Base-by-base conservation (phyloP, 192 early-diverging fungal genomes). In the Coemansia sp. region DNA sequence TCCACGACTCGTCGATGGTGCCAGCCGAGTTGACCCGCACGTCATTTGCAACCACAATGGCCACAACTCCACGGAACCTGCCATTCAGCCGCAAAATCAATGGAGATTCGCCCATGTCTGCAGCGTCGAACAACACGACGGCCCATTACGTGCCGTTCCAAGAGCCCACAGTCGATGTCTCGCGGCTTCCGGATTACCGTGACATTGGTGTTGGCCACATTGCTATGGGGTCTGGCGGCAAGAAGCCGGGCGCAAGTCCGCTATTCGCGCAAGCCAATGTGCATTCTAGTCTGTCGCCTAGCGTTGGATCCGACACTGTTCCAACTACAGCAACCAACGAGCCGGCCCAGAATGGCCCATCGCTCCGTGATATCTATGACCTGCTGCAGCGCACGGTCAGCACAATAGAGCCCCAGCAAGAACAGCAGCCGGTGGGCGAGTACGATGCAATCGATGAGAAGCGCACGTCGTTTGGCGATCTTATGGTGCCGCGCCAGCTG, bases 91-190 rank as follows among this genome's bases (percentile, higher is more conserved):
- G 40, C 15, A 13, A 16, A 18, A 43, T 43, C 40, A 18, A 43
- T 16, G 13, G 40, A 10, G 40, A 13, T 16, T 49, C 46, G 46
- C 46, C 43, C 31, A 20, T 26, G 37, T 33, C 57, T 34, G 61
- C 45, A 21, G n/a, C 31, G 8, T 51, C 12, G 21, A 49, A 49
- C 46, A 49, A 21, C 46, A 49, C 46, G 2, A 49, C 46, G 5
- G 51, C 53, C 34, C 42, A n/a, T 10, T 82, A 82, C 33, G 64
- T 74, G 68, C 79, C 79, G 55, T 82, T 82, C 58, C 79, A 82
- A 63, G 79, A 82, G 7, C 79, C 79, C 3, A 82, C 79, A 0
- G 71, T 82, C 4, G 79, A 82, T 26, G 46, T 82, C 6, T 56
- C 45, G 29, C 57, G 66, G 35, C 45, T 82, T 64, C 71, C 71